Conservation (phyloP, 257 asterid species). For the Buddleja alternifolia region DNA sequence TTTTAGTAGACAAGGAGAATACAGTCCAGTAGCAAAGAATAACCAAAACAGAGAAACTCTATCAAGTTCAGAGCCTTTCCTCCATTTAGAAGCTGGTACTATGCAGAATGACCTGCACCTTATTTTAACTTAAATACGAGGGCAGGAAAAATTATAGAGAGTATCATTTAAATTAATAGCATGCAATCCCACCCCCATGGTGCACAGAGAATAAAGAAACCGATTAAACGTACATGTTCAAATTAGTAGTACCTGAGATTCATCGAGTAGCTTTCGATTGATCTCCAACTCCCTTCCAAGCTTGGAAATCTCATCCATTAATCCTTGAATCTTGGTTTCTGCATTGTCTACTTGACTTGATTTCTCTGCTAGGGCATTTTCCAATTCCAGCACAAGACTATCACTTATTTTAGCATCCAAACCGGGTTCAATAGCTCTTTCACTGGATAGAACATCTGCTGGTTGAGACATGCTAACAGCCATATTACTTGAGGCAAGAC, state of each 20-base stretch:
- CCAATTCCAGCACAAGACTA: constrained; percentile 54
- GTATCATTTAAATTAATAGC: not conserved
- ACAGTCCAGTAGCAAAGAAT: not conserved
- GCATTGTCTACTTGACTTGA: constrained; percentile 61
- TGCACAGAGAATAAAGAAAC: constrained; percentile 2
- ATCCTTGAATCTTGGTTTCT: constrained; percentile 56
- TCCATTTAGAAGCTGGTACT: no score
- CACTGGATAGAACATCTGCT: constrained; percentile 43
- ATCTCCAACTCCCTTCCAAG: constrained; percentile 76
- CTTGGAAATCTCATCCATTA: constrained; percentile 65
- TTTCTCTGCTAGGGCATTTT: constrained; percentile 60
- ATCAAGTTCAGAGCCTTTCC: no score
- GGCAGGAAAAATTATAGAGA: not conserved
- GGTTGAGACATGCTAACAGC: constrained; percentile 77
- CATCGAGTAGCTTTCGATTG: constrained; percentile 79
- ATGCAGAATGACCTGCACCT: no score
- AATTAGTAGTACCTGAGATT: constrained; percentile 82
- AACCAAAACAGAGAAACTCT: not conserved
- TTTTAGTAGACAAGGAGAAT: not conserved
- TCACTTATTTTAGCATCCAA: constrained; percentile 46
- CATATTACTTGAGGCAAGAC: constrained; percentile 70
- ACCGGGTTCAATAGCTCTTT: constrained; percentile 40
- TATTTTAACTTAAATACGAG: not conserved
- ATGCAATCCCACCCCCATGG: constrained; percentile 1
- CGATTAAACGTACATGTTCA: constrained; percentile 2